phyloP scores from a whole-genome alignment of 1,284 basidiomycete genomes.

The Spongiforma sp. region DNA sequence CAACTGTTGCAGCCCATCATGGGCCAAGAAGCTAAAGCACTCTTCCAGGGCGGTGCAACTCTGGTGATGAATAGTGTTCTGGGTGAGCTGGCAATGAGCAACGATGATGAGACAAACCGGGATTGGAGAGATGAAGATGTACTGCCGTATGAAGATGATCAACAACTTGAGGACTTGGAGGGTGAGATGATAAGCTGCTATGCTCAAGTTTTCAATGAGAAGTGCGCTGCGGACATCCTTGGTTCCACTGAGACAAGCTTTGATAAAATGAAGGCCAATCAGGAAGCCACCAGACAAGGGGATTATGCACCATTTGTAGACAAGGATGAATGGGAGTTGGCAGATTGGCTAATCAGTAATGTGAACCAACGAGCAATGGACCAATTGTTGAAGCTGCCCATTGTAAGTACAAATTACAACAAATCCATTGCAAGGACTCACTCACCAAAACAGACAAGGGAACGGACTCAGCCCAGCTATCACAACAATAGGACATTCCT shows the following conservation, averaged over 20 bases:
- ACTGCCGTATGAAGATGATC: too few relatives aligned
- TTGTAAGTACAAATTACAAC: neutral
- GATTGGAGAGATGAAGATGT: too few relatives aligned
- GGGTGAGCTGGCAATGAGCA: neutral
- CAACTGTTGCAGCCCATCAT: neutral
- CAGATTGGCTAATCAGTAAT: slow-evolving; percentile 14
- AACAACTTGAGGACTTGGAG: too few relatives aligned
- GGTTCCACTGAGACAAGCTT: neutral
- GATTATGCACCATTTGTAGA: slow-evolving; percentile 4
- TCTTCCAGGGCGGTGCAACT: neutral
- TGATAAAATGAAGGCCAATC: neutral
- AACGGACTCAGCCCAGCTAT: neutral
- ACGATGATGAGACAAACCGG: too few relatives aligned
- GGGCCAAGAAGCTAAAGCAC: neutral
- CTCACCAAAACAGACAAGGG: neutral
- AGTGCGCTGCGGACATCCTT: neutral
- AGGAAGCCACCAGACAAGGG: neutral
- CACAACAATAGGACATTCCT: neutral
- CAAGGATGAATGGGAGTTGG: slow-evolving; percentile 12
- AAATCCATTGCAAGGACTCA: neutral
- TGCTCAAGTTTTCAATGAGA: neutral
- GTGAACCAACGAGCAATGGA: slow-evolving; percentile 3
- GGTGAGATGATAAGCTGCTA: neutral
- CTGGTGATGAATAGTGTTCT: too few relatives aligned
- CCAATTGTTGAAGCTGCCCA: neutral